phyloP scores from a whole-genome alignment of 2,329 filamentous ascomycete species.

The Exserohilum rostratum region DNA sequence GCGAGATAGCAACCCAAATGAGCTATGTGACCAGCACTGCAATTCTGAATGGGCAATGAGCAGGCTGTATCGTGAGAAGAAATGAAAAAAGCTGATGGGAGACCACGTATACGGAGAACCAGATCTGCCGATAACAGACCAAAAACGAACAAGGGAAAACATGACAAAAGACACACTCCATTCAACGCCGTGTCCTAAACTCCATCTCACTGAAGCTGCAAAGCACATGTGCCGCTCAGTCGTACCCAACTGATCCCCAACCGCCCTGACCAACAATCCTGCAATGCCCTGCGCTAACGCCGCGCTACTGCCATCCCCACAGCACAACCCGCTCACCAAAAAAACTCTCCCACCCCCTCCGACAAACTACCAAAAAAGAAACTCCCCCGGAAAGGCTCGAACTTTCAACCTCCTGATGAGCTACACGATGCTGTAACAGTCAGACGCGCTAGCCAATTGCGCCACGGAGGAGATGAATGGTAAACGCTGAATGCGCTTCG shows the following conservation, averaged over 20 bases:
- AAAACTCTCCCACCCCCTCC: background rate
- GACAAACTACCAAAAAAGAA: constrained; percentile 10
- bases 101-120: background rate
- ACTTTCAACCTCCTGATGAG: constrained; percentile 43
- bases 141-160: too few species aligned
- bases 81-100: background rate
- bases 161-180: too few species aligned
- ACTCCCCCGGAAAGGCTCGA: constrained; percentile 44
- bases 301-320: background rate
- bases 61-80: background rate
- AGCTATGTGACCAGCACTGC: background rate
- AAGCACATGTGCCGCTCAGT: background rate
- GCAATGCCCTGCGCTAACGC: background rate
- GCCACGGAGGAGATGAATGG: constrained; percentile 49
- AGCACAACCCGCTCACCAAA: background rate
- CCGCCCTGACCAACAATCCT: background rate
- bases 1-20: too few species aligned
- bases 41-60: background rate
- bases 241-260: background rate
- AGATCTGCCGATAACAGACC: too few species aligned
- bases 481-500: constrained; percentile 17
- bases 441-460: constrained; percentile 66
- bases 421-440: constrained; percentile 56
- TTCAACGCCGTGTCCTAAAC: too few species aligned
- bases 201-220: too few species aligned